Conservation (phyloP, 73 alveolate species). For the Blepharisma stoltei region DNA sequence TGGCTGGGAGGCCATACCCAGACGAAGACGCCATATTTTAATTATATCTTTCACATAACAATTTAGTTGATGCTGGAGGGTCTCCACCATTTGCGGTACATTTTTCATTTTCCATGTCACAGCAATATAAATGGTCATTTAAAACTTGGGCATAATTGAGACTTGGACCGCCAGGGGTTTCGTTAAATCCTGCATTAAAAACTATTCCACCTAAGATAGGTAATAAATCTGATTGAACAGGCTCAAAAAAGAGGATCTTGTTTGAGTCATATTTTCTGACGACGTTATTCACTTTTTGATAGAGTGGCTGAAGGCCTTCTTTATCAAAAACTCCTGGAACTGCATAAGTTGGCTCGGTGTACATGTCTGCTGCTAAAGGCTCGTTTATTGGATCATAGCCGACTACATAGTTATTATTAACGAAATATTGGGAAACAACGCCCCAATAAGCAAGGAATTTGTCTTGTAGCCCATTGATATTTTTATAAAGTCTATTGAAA, state of each 20-base stretch:
- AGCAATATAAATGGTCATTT: constrained; percentile 82
- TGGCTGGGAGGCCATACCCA: too few species aligned
- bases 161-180: constrained; percentile 62
- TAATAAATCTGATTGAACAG: constrained; percentile 67
- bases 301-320: constrained; percentile 57
- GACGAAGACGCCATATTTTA: too few species aligned
- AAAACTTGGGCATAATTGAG: constrained; percentile 51
- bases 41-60: constrained; percentile 62
- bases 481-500: constrained; percentile 59
- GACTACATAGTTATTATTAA: constrained; percentile 54
- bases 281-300: constrained; percentile 58
- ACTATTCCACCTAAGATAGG: constrained; percentile 63
- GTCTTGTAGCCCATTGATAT: constrained; percentile 64
- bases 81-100: constrained; percentile 67
- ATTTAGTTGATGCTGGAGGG: constrained; percentile 51
- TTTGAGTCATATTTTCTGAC: constrained; percentile 56
- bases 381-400: constrained; percentile 87
- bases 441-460: constrained; percentile 77
- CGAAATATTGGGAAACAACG: constrained; percentile 48
- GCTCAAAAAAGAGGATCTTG: constrained; percentile 77
- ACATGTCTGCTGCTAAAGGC: constrained; percentile 72
- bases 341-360: constrained; percentile 42
- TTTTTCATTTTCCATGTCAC: constrained; percentile 56
- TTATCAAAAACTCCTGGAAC: constrained; percentile 74
- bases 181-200: constrained; percentile 58